A percentile compares a stretch with the other conserved stretches of the same genome.
Conservation (phyloP, 192 early-diverging fungal genomes). For the Dissophora globulifera region DNA sequence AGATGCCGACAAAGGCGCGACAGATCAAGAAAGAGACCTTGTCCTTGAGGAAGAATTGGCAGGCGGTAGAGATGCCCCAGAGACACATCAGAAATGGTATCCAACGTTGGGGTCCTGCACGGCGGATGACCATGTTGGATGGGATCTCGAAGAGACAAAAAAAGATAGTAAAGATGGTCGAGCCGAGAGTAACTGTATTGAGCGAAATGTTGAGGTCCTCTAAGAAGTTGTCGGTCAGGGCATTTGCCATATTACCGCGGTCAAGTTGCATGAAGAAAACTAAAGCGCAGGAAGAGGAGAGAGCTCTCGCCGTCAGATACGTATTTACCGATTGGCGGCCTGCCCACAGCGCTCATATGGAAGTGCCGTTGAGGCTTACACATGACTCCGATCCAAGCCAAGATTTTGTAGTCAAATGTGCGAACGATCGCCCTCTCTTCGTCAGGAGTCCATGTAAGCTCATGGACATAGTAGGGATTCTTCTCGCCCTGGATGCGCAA, state of each 20-base stretch:
- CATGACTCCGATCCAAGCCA: slow-evolving; percentile 61
- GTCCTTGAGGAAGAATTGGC: slow-evolving; percentile 54
- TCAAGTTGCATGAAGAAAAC: slow-evolving; percentile 59
- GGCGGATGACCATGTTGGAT: slow-evolving; percentile 59
- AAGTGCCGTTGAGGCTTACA: slow-evolving; percentile 26
- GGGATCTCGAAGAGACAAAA: slow-evolving; percentile 59
- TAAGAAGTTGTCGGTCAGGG: slow-evolving; percentile 61
- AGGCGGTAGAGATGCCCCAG: slow-evolving; percentile 28
- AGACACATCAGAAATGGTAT: slow-evolving; percentile 59
- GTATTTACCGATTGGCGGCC: background rate
- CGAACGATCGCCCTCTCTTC: slow-evolving; percentile 63
- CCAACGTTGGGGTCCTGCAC: slow-evolving; percentile 62
- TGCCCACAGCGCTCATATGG: too few species aligned
- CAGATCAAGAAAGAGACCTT: slow-evolving; percentile 53
- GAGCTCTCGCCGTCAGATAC: background rate
- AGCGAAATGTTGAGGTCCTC: slow-evolving; percentile 59
- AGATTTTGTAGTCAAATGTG: slow-evolving; percentile 55
- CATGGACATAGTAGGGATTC: slow-evolving; percentile 47
- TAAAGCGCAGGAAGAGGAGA: slow-evolving; percentile 11
- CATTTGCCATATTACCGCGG: slow-evolving; percentile 61
- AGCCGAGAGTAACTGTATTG: slow-evolving; percentile 58
- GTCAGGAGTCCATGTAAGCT: slow-evolving; percentile 59
- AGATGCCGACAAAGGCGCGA: slow-evolving; percentile 61
- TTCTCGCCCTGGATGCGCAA: slow-evolving; percentile 32
- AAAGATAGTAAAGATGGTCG: slow-evolving; percentile 57